Evolutionary conservation across 2,329 filamentous ascomycete genomes (phyloP), one percentile per base, ranked within the genome.

Genomic region (Tolypocladium endophyticum): DNA sequence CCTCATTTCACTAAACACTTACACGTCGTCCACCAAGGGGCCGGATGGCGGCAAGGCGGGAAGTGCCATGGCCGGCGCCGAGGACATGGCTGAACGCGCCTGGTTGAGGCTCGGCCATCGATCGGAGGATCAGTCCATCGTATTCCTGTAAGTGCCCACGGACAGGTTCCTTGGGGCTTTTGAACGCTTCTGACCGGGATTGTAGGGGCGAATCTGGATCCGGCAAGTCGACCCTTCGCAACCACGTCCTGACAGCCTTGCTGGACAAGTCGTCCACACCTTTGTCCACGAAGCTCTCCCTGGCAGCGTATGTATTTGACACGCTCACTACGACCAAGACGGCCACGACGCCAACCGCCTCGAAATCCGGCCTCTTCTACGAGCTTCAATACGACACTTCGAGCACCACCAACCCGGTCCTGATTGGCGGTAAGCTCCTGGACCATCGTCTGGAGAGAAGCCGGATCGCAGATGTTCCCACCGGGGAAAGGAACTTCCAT

Each of bases 261-360:
- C 83, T 99, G 36, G 88, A 88, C 68, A 96, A 92, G 72, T 94
- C 92, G 2, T 92, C 91, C 0, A 97, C 94, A 16, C 94, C 94
- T 0, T 79, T 99, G 3, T 97, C 93, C 1, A 90, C 87, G 65
- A 99, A 97, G 74, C 81, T 97, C 25, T 97, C 93, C 3, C 87
- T 95, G 56, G 93, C 93, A 28, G 88, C 93, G 52, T 99, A 97
- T 72, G 85, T 97, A 61, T 99, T 99, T 72, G 94, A 99, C 71
- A 89, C 91, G 2, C 82, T 99, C 61, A 99, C 94, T 6, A 97
- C 94, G 1, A 99, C 94, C 33, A 99, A 99, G 77, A 96, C 93
- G 1, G 87, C 92, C 39, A 97, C 93, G 1, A 97, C 93, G 0
- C 92, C 92, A 1, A 96, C 91, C 2, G 94, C 94, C 35, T 97